Evolutionary conservation across 192 early-diverging fungal species (phyloP).

Genomic region (Backusella parvicylindrica): DNA sequence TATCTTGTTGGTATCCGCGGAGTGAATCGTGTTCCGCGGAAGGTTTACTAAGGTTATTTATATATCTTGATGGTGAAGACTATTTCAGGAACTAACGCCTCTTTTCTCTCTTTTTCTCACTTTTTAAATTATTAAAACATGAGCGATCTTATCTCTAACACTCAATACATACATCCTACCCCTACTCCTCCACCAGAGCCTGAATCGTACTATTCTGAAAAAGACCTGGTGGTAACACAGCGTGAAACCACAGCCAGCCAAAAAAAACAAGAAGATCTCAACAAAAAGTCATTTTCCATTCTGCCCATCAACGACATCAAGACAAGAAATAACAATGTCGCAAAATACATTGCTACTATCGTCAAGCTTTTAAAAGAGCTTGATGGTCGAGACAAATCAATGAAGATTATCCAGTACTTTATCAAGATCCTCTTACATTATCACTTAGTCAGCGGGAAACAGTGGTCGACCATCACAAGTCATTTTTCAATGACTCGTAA

Average conservation of each 20-base stretch:
- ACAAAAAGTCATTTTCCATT: not conserved
- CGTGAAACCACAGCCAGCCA: not conserved
- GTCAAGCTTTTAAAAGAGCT: conserved; percentile 61
- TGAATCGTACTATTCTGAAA: not conserved
- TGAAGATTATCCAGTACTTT: conserved; percentile 77
- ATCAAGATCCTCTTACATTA: conserved; percentile 67
- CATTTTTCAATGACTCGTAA: conserved; percentile 75
- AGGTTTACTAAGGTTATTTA: not conserved
- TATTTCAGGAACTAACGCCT: not conserved
- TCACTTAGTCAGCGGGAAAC: conserved; percentile 26
- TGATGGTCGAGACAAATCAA: conserved; percentile 83
- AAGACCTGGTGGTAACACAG: not conserved
- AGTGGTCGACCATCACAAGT: conserved; percentile 48
- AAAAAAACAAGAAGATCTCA: not conserved
- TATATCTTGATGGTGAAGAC: not conserved
- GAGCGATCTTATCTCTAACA: not conserved
- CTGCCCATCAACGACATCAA: not conserved
- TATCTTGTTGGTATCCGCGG: not conserved
- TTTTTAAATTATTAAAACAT: not conserved
- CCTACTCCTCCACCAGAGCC: conserved; percentile 10
- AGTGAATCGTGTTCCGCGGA: not conserved
- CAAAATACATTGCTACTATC: conserved; percentile 34
- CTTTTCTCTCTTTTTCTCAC: not conserved
- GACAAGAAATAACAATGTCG: not conserved
- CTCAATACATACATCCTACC: not conserved